Evolutionary conservation across 192 early-diverging fungal genomes (phyloP), one percentile per base, ranked within the genome.

Genomic region (Coemansia sp.): DNA sequence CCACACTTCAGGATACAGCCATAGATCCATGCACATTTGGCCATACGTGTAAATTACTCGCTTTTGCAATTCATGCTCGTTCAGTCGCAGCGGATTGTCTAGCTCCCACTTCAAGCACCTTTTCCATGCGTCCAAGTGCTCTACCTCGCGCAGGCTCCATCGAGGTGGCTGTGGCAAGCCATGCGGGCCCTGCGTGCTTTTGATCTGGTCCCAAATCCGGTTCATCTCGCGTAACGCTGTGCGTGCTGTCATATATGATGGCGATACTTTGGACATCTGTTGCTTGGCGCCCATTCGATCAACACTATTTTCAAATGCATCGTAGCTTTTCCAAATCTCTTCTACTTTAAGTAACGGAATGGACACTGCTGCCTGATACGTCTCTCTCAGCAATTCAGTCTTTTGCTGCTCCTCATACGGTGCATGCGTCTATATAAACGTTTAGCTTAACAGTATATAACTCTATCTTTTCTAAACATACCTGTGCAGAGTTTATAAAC

Each of bases 281-380:
- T 94, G 94, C 71, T 96, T 98, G 44, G 93, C 94, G 3, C 47
- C 49, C 35, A 49, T 86, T 58, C 91, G 86, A 70, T 91, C 92
- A 14, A 92, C 70, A 6, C 76, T 78, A 60, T 91, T 94, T 58
- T 96, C 94, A 78, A 90, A 96, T 21, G 84, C 71, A 70, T 98
- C 96, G 70, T 96, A 96, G 37, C 94, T 87, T 50, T 93, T 94
- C 96, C 96, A 98, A 12, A 98, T 82, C 62, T 87, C 81, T 54
- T 96, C 94, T 12, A 98, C 83, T 45, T 94, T 92, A 48, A 85
- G 73, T 37, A 94, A 55, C 1, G 96, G 96, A 26, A 92, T 91
- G 30, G 83, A 74, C n/a, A 96, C 82, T 16, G 93, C 96, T 28
- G 82, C 80, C 55, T 94, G 91, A 57, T 86, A 98, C 6, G 87